Conservation (phyloP, 2,329 filamentous ascomycete genomes). For the Tolypocladium inflatum region DNA sequence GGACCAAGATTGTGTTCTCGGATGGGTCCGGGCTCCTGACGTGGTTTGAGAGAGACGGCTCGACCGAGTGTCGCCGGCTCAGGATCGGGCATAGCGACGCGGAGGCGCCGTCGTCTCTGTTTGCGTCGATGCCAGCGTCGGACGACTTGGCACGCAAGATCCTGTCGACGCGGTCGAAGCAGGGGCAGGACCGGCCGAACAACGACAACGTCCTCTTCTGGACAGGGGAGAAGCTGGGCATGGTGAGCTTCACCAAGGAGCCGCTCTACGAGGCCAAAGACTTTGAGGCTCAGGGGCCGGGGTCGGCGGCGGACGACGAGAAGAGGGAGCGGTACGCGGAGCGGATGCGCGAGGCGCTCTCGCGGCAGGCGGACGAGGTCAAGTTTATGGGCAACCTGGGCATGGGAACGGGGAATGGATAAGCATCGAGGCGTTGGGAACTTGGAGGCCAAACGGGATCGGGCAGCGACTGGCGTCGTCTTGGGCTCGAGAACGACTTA, state of each 20-base stretch:
- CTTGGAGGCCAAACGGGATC: neutral
- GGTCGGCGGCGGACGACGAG: conserved; percentile 35
- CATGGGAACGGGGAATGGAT: conserved; percentile 2
- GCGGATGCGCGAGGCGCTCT: conserved; percentile 65
- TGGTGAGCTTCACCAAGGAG: conserved; percentile 53
- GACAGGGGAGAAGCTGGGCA: conserved; percentile 77
- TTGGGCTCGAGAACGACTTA: neutral
- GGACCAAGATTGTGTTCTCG: conserved; percentile 70
- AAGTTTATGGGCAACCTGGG: conserved; percentile 61
- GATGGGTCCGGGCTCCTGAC: conserved; percentile 78
- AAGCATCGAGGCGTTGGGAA: neutral
- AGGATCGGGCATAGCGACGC: conserved; percentile 46
- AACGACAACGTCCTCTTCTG: conserved; percentile 70
- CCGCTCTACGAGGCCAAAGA: conserved; percentile 39
- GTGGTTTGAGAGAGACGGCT: conserved; percentile 84
- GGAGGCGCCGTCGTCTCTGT: conserved; percentile 36
- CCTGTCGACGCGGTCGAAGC: conserved; percentile 44
- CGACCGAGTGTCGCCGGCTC: conserved; percentile 46
- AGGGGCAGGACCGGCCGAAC: conserved; percentile 26
- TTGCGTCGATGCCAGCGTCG: conserved; percentile 39
- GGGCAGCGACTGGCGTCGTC: neutral
- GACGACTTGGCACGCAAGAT: conserved; percentile 78
- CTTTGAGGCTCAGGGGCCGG: conserved; percentile 39
- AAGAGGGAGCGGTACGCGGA: conserved; percentile 54
- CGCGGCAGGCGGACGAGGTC: conserved; percentile 70